phyloP scores from a whole-genome alignment of 768 basidiomycete species.

The Suillus ampliporus region DNA sequence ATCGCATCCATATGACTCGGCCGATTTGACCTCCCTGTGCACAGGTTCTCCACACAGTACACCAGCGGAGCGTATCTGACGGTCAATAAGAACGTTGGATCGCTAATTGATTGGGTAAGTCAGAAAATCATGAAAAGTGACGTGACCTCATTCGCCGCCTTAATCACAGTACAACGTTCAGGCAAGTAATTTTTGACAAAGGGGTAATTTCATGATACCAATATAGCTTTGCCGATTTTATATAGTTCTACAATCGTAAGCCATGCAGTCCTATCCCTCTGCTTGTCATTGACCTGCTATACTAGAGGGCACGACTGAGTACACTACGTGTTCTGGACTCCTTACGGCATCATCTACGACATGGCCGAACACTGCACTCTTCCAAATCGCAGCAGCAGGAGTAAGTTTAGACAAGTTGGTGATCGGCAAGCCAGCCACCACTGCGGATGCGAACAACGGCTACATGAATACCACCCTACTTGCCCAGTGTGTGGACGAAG shows the following conservation, averaged over 20 bases:
- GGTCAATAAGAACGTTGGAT: conserved; percentile 45
- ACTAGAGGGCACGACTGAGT: conserved; percentile 44
- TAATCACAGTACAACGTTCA: conserved; percentile 25
- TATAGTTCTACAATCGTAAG: conserved; percentile 50
- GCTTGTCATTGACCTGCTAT: neutral
- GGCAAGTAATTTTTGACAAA: conserved; percentile 2
- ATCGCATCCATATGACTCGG: neutral
- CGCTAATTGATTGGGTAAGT: conserved; percentile 50
- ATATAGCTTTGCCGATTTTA: conserved; percentile 1
- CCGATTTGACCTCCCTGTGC: neutral
- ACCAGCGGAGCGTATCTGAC: conserved; percentile 45
- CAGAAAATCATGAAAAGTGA: neutral
- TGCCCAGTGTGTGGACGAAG: conserved; percentile 64
- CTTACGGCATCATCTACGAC: conserved; percentile 43
- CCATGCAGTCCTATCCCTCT: neutral
- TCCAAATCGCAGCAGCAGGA: conserved; percentile 57
- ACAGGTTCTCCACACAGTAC: conserved; percentile 44
- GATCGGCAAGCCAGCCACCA: conserved; percentile 72
- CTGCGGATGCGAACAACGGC: conserved; percentile 57
- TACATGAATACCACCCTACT: conserved; percentile 62
- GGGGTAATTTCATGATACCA: neutral
- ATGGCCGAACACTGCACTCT: conserved; percentile 51
- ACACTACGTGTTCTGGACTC: conserved; percentile 45
- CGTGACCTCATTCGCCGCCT: neutral
- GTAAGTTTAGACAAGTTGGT: conserved; percentile 68